These are phyloP conservation scores for Blastocystis sp. DNA, from an alignment of 352 stramenopile genomes.

Conservation along the genomic window DNA sequence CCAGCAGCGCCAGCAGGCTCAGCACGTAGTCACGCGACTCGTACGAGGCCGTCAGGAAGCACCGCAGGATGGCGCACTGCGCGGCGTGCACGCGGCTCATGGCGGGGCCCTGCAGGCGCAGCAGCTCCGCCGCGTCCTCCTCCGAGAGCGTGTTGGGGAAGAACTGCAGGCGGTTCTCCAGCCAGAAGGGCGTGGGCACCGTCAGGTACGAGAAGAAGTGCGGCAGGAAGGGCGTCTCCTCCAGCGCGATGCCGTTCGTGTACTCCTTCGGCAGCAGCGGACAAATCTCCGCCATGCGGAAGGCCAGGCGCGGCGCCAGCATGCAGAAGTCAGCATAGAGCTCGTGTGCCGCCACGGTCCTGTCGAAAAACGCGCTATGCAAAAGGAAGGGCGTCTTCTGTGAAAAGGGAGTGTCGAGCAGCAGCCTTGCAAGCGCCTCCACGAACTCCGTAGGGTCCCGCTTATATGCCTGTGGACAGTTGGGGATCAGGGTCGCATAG, in stretches of 20 bases:
- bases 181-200: constrained; percentile 22
- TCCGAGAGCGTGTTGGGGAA: not conserved
- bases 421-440: not conserved
- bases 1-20: not conserved
- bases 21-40: constrained; percentile 49
- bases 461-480: constrained; percentile 6
- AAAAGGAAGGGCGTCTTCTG: not conserved
- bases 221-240: constrained; percentile 23
- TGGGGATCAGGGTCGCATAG: not conserved
- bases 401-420: not conserved
- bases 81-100: constrained; percentile 15
- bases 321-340: constrained; percentile 41
- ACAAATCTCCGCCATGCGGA: constrained; percentile 28
- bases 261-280: not conserved
- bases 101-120: not conserved
- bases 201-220: constrained; percentile 52
- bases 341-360: not conserved
- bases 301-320: constrained; percentile 18
- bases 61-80: constrained; percentile 30
- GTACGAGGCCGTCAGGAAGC: constrained; percentile 30
- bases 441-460: not conserved
- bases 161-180: not conserved
- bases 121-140: not conserved
- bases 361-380: not conserved
- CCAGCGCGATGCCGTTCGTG: not conserved